phyloP scores from a whole-genome alignment of 106 monocot genomes.

The Chionographis japonica region DNA sequence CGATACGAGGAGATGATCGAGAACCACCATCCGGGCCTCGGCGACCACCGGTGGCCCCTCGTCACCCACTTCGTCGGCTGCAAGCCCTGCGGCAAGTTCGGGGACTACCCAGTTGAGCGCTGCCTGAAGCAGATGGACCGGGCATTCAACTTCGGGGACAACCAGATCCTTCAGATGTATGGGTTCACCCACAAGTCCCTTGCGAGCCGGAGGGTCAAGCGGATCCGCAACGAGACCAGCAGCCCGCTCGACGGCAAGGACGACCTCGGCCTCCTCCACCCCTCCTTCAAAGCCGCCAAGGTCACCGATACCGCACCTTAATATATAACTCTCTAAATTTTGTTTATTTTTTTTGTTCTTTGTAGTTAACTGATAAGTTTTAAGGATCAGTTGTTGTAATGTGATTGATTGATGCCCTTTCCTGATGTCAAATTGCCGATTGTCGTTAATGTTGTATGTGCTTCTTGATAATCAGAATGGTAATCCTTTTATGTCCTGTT shows the following conservation, averaged over 20 bases:
- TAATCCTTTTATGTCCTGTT: no score
- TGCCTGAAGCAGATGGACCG: constrained; percentile 96
- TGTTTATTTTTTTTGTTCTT: neutral
- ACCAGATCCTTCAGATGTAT: constrained; percentile 94
- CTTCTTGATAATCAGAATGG: no score
- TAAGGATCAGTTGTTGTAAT: no score
- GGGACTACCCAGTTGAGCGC: constrained; percentile 88
- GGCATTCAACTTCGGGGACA: constrained; percentile 94
- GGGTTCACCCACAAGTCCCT: constrained; percentile 84
- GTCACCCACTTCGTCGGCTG: constrained; percentile 95
- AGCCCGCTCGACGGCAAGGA: constrained; percentile 69
- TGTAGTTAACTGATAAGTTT: neutral
- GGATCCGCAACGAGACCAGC: constrained; percentile 77
- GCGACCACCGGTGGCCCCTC: constrained; percentile 91
- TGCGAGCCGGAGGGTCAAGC: constrained; percentile 72
- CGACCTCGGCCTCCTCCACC: constrained; percentile 84
- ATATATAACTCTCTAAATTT: neutral
- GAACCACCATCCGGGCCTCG: constrained; percentile 79
- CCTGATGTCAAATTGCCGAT: no score
- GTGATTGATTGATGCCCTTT: no score
- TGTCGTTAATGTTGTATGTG: no score
- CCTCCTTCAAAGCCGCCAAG: constrained; percentile 57
- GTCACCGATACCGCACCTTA: constrained; percentile 11
- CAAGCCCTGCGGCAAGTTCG: constrained; percentile 95
- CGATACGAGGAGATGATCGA: constrained; percentile 93